Evolutionary conservation across 2,329 filamentous ascomycete genomes (phyloP), one percentile per base, ranked within the genome.

Genomic region (Ophiostoma ulmi): DNA sequence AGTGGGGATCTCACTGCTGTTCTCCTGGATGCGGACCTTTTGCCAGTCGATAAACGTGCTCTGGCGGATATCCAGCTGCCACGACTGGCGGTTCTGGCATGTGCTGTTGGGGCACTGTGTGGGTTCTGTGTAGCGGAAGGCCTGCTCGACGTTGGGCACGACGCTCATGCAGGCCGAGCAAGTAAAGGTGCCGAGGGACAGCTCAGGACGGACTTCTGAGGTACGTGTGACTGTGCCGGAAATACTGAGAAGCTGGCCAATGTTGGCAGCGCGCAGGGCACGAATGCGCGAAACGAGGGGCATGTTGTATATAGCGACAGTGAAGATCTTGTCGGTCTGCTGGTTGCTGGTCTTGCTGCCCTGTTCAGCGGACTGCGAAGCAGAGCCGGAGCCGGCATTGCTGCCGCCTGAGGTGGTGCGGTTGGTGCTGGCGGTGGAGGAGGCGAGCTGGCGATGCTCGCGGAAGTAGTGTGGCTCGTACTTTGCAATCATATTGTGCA

Each of bases 31-130:
- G 73, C 96, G 91, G 35, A 98, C 93, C 79, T 98, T 98, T 79
- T 99, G 95, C 95, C 95, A 99, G 81, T 99, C 95, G 73, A 99
- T 91, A 78, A 99, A 99, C 0, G 94, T 98, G 79, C 94, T 97
- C 79, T 97, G 94, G 63, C 93, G 87, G 77, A 99, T 97, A 76
- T 99, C 94, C n/a, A 99, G 82, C 74, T 93, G 89, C 95, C 95
- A 99, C n/a, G 91, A 93, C 72, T 90, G 83, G 36, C 95, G 90
- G 81, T 99, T 99, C 76, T 90, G 90, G 79, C 95, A 99, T 7
- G 87, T 91, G 36, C 83, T 79, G 77, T 98, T 98, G 11, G 95
- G 94, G 76, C 95, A 99, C 81, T 97, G 93, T 3, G 93, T 94
- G 0, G 95, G 95, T 78, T 99, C 95, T 0, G 94, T 97, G 80